phyloP scores from a whole-genome alignment of 768 basidiomycete genomes.

The Mycena crocata region DNA sequence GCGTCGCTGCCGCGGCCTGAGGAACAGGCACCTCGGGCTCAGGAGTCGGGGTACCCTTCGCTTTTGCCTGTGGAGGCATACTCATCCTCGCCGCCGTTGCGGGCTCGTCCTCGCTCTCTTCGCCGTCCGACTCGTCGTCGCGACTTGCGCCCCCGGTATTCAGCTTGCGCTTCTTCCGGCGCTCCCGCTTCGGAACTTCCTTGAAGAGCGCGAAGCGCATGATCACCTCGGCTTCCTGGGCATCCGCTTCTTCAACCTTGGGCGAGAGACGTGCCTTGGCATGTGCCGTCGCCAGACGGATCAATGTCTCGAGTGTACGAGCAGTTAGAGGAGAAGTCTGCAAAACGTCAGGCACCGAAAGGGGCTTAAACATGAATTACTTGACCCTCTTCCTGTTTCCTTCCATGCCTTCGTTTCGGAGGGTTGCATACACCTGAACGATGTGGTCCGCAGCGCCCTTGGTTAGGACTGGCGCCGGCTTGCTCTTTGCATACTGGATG shows the following conservation, averaged over 20 bases:
- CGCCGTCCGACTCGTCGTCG: conserved; percentile 64
- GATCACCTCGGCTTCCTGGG: conserved; percentile 91
- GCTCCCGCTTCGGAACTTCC: conserved; percentile 88
- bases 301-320: conserved; percentile 97
- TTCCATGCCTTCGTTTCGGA: conserved; percentile 93
- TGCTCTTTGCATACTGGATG: conserved; percentile 96
- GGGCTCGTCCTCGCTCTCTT: conserved; percentile 57
- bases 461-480: conserved; percentile 85
- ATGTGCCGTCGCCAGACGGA: conserved; percentile 97
- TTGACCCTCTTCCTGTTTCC: conserved; percentile 87
- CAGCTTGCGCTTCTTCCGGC: conserved; percentile 88
- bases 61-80: conserved; percentile 50
- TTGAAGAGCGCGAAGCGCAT: conserved; percentile 98
- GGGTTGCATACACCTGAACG: conserved; percentile 88
- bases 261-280: conserved; percentile 93
- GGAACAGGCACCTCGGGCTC: conserved; percentile 28
- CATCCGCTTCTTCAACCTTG: conserved; percentile 88
- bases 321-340: conserved; percentile 98
- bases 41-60: conserved; percentile 26
- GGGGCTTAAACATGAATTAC: conserved; percentile 15
- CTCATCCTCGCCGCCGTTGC: conserved; percentile 61
- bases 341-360: conserved; percentile 30
- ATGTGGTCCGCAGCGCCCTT: conserved; percentile 96
- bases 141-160: conserved; percentile 71
- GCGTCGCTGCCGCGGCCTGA: conserved; percentile 45